Evolutionary conservation across 148 eudicot species (phyloP).

Genomic region (Beta vulgaris): DNA sequence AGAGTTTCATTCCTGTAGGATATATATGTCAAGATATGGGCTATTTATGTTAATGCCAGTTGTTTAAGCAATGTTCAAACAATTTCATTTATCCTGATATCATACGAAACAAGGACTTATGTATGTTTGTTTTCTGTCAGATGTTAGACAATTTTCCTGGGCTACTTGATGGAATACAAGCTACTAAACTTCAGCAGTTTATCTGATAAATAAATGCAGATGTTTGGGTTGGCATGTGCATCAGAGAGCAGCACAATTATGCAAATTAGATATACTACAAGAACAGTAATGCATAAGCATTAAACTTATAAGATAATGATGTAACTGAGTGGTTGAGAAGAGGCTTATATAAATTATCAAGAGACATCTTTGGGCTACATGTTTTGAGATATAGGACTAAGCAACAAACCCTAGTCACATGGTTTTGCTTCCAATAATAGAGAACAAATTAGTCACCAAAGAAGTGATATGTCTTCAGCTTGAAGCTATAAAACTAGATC

Average conservation of each 20-base stretch:
- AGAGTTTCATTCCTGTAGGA: background rate
- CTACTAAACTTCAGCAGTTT: background rate
- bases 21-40: background rate
- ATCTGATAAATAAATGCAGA: conserved; percentile 7
- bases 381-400: background rate
- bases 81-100: background rate
- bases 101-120: background rate
- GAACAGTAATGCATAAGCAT: background rate
- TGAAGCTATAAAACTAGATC: conserved; percentile 17
- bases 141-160: background rate
- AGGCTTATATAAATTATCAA: background rate
- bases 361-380: conserved; percentile 15
- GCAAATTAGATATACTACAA: background rate
- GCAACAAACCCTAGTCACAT: background rate
- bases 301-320: background rate
- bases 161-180: background rate
- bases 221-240: background rate
- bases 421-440: conserved; percentile 10
- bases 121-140: background rate
- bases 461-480: conserved; percentile 1
- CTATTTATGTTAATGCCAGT: background rate
- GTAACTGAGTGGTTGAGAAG: background rate
- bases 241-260: background rate
- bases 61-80: background rate
- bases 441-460: background rate